Evolutionary conservation across 805 yeast genomes (phyloP).

Genomic region (Candida manassasensis): DNA sequence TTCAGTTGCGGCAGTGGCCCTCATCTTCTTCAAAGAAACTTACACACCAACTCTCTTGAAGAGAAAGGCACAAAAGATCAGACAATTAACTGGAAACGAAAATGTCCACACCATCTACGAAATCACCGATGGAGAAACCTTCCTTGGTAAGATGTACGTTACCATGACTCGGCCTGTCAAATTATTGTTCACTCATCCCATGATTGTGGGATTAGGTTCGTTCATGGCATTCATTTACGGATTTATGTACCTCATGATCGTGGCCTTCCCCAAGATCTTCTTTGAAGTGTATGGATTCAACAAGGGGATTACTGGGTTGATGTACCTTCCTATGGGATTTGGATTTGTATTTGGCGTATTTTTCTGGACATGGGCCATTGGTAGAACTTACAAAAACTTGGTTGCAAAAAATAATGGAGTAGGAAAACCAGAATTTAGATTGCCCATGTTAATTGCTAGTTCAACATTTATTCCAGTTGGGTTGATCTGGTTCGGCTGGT

Average conservation of each 20-base stretch:
- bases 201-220: slow-evolving; percentile 36
- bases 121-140: slow-evolving; percentile 25
- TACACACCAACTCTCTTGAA: slow-evolving; percentile 32
- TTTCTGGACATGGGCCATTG: slow-evolving; percentile 26
- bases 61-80: slow-evolving; percentile 21
- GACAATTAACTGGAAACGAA: slow-evolving; percentile 31
- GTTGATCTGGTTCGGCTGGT: slow-evolving; percentile 39
- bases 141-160: slow-evolving; percentile 16
- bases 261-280: slow-evolving; percentile 33
- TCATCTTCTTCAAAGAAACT: slow-evolving; percentile 29
- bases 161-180: slow-evolving; percentile 30
- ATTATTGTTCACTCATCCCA: slow-evolving; percentile 31
- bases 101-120: slow-evolving; percentile 37
- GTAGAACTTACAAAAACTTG: slow-evolving; percentile 20
- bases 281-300: slow-evolving; percentile 27
- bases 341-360: slow-evolving; percentile 31
- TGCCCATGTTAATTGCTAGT: slow-evolving; percentile 32
- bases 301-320: slow-evolving; percentile 29
- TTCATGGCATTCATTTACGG: slow-evolving; percentile 41
- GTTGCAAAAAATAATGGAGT: slow-evolving; percentile 26
- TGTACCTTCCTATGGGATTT: slow-evolving; percentile 37
- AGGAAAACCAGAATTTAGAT: slow-evolving; percentile 33
- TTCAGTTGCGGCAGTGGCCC: slow-evolving; percentile 26
- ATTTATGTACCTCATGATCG: slow-evolving; percentile 38
- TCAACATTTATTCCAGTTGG: slow-evolving; percentile 33